A percentile compares a stretch with the other conserved stretches of the same genome.
Conservation (phyloP, 2,329 filamentous ascomycete species). For the Simplicillium sp. region DNA sequence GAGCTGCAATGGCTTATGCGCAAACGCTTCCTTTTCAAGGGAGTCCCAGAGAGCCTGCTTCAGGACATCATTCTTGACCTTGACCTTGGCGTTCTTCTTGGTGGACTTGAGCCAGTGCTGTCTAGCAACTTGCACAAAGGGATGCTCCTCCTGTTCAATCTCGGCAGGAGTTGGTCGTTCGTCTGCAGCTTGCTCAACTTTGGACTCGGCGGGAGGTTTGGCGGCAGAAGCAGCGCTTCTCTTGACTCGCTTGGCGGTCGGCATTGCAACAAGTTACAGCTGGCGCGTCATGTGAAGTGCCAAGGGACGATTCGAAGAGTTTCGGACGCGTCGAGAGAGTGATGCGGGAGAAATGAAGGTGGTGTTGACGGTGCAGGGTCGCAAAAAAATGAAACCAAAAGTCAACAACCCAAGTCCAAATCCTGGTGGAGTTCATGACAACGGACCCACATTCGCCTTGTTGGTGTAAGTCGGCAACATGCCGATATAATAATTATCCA, state of each 20-base stretch:
- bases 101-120: slow-evolving; percentile 72
- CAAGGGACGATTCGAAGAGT: not conserved
- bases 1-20: slow-evolving; percentile 65
- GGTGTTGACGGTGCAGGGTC: too few species aligned
- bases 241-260: slow-evolving; percentile 50
- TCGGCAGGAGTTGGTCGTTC: slow-evolving; percentile 47
- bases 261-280: slow-evolving; percentile 29
- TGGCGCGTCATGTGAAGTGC: slow-evolving; percentile 4
- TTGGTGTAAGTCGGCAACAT: too few species aligned
- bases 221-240: slow-evolving; percentile 36
- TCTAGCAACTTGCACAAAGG: slow-evolving; percentile 69
- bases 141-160: slow-evolving; percentile 61
- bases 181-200: slow-evolving; percentile 22
- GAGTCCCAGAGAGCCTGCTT: slow-evolving; percentile 85
- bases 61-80: slow-evolving; percentile 75
- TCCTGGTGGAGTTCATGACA: too few species aligned
- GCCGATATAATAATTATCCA: too few species aligned
- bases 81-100: slow-evolving; percentile 52
- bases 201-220: slow-evolving; percentile 20
- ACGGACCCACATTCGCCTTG: too few species aligned
- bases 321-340: not conserved
- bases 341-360: too few species aligned
- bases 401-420: too few species aligned
- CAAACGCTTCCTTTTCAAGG: slow-evolving; percentile 73
- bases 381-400: too few species aligned